A percentile compares a stretch with the other conserved stretches of the same genome.
Conservation (phyloP, 1,284 basidiomycete genomes). For the Mrakiaceae sp. region DNA sequence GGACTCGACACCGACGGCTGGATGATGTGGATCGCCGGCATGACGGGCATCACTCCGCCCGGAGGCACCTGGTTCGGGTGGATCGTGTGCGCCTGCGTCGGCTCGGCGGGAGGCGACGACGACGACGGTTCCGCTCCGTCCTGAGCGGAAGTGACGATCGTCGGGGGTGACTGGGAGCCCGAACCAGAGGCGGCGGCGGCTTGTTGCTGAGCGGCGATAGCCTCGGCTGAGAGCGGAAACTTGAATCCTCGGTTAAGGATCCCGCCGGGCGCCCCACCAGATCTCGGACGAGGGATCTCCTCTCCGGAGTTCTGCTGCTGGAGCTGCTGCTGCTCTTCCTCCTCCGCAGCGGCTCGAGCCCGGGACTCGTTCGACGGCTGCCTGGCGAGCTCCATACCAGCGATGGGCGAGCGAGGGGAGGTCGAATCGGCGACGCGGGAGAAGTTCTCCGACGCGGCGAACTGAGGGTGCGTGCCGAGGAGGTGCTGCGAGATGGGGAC, state of each 20-base stretch:
- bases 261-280: conserved; percentile 17
- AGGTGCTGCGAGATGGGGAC: conserved; percentile 54
- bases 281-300: not conserved
- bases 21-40: too few species aligned
- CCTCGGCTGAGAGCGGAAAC: not conserved
- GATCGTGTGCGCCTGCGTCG: not conserved
- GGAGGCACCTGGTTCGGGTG: not conserved
- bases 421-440: conserved; percentile 38
- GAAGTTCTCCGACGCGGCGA: conserved; percentile 39
- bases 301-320: conserved; percentile 6
- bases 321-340: not conserved
- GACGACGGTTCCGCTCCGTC: not conserved
- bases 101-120: too few species aligned
- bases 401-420: conserved; percentile 20
- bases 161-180: not conserved
- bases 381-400: too few species aligned
- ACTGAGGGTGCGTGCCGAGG: conserved; percentile 51
- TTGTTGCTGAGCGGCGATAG: not conserved
- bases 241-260: conserved; percentile 21
- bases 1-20: too few species aligned
- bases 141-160: not conserved
- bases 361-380: conserved; percentile 21
- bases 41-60: too few species aligned
- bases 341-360: not conserved
- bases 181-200: not conserved